These are phyloP conservation scores for Boeremia exigua DNA, from an alignment of 2,329 filamentous ascomycete species.

Conservation along the genomic window DNA sequence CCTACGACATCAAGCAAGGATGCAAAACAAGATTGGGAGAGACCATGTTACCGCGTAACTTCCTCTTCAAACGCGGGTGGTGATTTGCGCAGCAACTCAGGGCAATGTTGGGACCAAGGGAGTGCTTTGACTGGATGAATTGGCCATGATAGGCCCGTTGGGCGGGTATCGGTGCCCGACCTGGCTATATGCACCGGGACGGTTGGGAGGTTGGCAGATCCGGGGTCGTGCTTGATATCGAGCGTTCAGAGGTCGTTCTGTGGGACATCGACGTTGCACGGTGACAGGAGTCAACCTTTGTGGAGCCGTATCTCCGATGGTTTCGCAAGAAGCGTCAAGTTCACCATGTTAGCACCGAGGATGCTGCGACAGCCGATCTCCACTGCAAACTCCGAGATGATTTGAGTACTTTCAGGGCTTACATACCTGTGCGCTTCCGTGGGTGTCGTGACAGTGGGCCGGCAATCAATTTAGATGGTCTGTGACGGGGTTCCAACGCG, in stretches of 20 bases:
- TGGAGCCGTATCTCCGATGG: slow-evolving; percentile 1
- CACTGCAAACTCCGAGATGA: slow-evolving; percentile 8
- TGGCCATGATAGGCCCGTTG: slow-evolving; percentile 7
- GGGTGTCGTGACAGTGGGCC: slow-evolving; percentile 31
- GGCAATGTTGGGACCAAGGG: neutral
- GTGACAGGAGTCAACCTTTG: neutral
- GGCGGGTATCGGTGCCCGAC: slow-evolving; percentile 15
- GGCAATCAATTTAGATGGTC: slow-evolving; percentile 41
- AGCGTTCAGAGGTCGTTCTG: slow-evolving; percentile 5
- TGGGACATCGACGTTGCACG: neutral
- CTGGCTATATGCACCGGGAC: slow-evolving; percentile 20
- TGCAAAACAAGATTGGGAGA: neutral
- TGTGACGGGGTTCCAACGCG: slow-evolving; percentile 29
- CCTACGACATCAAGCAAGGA: slow-evolving; percentile 6
- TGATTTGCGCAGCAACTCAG: slow-evolving; percentile 22
- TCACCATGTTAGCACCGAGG: slow-evolving; percentile 3
- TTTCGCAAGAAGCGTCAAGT: slow-evolving; percentile 1
- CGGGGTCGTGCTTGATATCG: slow-evolving; percentile 5
- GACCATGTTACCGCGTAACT: slow-evolving; percentile 3
- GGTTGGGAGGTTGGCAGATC: slow-evolving; percentile 4
- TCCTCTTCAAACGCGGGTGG: slow-evolving; percentile 19
- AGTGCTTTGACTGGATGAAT: slow-evolving; percentile 1
- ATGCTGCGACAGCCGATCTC: slow-evolving; percentile 4
- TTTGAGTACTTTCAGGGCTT: slow-evolving; percentile 9
- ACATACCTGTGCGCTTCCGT: slow-evolving; percentile 15